A percentile compares a stretch with the other conserved stretches of the same genome.
phyloP scores from a whole-genome alignment of 2,329 filamentous ascomycete species.

The Hypoxylon sp. region DNA sequence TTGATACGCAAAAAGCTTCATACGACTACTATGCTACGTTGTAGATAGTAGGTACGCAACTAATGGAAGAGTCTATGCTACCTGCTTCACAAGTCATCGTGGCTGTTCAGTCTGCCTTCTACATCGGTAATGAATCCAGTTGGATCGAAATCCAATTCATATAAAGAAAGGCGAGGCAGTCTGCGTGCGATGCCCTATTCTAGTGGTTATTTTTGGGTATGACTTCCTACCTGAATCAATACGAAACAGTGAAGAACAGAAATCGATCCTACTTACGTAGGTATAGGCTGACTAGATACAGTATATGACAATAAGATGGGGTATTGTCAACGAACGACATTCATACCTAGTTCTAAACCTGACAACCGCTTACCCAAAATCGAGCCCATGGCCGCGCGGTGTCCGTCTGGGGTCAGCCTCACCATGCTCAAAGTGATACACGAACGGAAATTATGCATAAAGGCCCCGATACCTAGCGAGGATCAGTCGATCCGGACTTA shows the following conservation, averaged over 20 bases:
- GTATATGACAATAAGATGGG: too few relatives aligned
- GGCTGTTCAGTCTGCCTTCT: neutral
- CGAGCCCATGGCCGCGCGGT: slow-evolving; percentile 1
- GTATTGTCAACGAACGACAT: slow-evolving; percentile 5
- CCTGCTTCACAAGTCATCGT: neutral
- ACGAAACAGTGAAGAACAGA: neutral
- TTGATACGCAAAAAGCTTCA: slow-evolving; percentile 16
- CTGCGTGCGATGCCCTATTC: neutral
- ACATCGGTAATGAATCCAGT: neutral
- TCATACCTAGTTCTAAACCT: neutral
- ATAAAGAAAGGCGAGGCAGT: neutral
- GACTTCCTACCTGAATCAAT: neutral
- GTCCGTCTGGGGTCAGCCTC: neutral
- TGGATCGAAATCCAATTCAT: neutral
- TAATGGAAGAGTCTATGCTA: neutral
- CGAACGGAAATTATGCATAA: slow-evolving; percentile 17
- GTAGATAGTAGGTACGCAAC: too few relatives aligned
- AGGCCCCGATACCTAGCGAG: slow-evolving; percentile 8
- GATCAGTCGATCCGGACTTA: slow-evolving; percentile 9
- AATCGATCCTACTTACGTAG: neutral
- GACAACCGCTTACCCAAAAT: slow-evolving; percentile 6
- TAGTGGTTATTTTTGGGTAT: neutral
- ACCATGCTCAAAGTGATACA: slow-evolving; percentile 9
- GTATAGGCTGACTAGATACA: too few relatives aligned
- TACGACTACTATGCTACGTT: too few relatives aligned